Base-by-base conservation (phyloP, 2,329 filamentous ascomycete genomes). In the Cladophialophora psammophila region DNA sequence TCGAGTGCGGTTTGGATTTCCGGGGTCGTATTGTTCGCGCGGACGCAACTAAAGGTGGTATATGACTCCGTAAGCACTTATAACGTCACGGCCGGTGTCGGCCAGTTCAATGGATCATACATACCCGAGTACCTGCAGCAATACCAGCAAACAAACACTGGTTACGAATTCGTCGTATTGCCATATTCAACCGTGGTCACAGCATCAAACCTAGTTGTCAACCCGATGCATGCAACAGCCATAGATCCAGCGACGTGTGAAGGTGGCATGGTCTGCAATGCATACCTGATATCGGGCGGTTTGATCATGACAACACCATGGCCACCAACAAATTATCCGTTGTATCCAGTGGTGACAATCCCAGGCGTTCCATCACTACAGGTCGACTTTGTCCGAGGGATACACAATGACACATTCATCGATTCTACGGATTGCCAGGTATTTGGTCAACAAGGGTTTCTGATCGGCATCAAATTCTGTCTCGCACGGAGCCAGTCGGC, bases 81-180 rank as follows among this genome's bases (percentile, higher is more conserved):
- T n/a, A 42, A 36, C 12, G 56, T 42, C 56, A 59, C 56, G 7
- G 56, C 32, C 35, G 56, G 56, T 10, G n/a, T 59, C 1, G 35
- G 56, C 32, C 7, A 18, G 12, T 59, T 59, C 56, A 59, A 59
- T 13, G 56, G 32, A 12, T 38, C 56, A 15, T 59, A 59, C 18
- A 31, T 59, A 20, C n/a, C 31, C 56, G 31, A 36, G 8, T 59
- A 38, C 8, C n/a, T 59, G n/a, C 35, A 36, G 26, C 56, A 42
- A 20, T 31, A 9, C n/a, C 31, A 42, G 35, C 10, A 59, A 6
- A 36, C 15, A 1, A 42, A 38, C 36, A 10, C 31, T 7, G 56
- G 35, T 1, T 59, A 59, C 18, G 18, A 36, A 55, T 36, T 55
- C 53, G 15, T 18, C n/a, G 53, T 55, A 1, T 8, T 55, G 26